Evolutionary conservation across 1,284 basidiomycete genomes (phyloP).

Genomic region (Apiotrichum gracile): DNA sequence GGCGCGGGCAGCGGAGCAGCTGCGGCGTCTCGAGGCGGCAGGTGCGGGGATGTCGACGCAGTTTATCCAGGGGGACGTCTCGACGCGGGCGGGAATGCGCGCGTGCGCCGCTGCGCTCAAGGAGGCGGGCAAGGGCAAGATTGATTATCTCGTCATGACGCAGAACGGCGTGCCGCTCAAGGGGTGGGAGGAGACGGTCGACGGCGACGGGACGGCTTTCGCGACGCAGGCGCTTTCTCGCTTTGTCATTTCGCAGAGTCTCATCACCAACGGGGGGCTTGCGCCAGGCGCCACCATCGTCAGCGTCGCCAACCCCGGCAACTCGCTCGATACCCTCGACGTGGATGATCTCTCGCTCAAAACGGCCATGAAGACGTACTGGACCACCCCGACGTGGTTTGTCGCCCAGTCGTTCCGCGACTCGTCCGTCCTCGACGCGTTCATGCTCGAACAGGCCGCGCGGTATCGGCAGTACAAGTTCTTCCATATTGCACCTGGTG

Average conservation of each 20-base stretch:
- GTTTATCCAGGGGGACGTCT: no score
- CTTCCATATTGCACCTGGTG: neutral
- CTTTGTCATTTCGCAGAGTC: constrained; percentile 12
- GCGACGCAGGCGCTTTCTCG: constrained; percentile 15
- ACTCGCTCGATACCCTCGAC: constrained; percentile 5
- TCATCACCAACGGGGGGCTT: constrained; percentile 1
- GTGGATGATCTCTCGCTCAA: constrained; percentile 14
- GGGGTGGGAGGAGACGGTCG: neutral
- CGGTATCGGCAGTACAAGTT: neutral
- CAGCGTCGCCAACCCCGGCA: constrained; percentile 14
- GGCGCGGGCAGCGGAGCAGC: neutral
- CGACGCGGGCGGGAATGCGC: no score
- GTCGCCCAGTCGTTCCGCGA: constrained; percentile 17
- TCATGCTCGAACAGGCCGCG: neutral
- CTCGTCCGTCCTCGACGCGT: constrained; percentile 15
- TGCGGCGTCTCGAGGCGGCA: neutral
- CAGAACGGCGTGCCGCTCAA: neutral
- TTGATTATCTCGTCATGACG: neutral
- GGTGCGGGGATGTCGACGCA: no score
- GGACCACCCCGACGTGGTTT: constrained; percentile 6
- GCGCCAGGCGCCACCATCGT: constrained; percentile 7
- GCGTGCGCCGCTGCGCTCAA: neutral
- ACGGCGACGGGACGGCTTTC: constrained; percentile 2
- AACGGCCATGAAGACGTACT: neutral
- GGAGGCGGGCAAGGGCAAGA: neutral